These are phyloP conservation scores for Cytospora leucostoma DNA, from an alignment of 2,329 filamentous ascomycete genomes.

Conservation along the genomic window DNA sequence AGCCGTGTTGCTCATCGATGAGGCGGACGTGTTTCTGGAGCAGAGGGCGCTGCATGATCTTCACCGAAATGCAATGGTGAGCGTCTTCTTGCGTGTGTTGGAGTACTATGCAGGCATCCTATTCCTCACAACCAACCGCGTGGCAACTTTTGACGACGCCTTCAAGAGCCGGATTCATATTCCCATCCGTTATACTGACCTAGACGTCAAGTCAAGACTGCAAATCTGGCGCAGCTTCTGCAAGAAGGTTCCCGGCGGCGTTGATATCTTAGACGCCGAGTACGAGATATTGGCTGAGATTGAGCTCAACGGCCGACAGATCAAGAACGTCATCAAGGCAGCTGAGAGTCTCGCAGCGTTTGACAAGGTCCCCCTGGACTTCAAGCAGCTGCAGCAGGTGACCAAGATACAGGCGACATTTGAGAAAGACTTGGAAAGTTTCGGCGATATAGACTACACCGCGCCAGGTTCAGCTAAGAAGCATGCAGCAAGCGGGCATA, in stretches of 20 bases:
- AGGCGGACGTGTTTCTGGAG: slow-evolving; percentile 32
- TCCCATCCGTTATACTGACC: slow-evolving; percentile 37
- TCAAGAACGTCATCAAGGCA: slow-evolving; percentile 35
- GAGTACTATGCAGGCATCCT: slow-evolving; percentile 43
- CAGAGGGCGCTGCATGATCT: slow-evolving; percentile 27
- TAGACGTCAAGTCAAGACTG: slow-evolving; percentile 16
- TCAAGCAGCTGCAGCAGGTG: slow-evolving; percentile 35
- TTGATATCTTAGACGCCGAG: slow-evolving; percentile 31
- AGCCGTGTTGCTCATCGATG: slow-evolving; percentile 33
- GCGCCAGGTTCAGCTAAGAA: slow-evolving; percentile 25
- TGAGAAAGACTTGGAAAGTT: slow-evolving; percentile 34
- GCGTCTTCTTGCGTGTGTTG: slow-evolving; percentile 33
- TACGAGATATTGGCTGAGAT: slow-evolving; percentile 29
- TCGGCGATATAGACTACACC: slow-evolving; percentile 29
- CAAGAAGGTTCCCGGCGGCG: slow-evolving; percentile 28
- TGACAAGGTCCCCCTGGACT: slow-evolving; percentile 34
- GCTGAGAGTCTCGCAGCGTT: slow-evolving; percentile 38
- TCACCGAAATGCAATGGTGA: slow-evolving; percentile 28
- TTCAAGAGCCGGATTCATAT: slow-evolving; percentile 43
- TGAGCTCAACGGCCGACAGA: slow-evolving; percentile 35
- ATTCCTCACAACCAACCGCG: slow-evolving; percentile 46
- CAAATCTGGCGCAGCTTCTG: slow-evolving; percentile 31
- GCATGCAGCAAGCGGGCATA: slow-evolving; percentile 20
- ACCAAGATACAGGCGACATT: slow-evolving; percentile 38
- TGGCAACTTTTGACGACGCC: slow-evolving; percentile 44